Evolutionary conservation across 1,284 basidiomycete species (phyloP).

Genomic region (Trametes polyzona): DNA sequence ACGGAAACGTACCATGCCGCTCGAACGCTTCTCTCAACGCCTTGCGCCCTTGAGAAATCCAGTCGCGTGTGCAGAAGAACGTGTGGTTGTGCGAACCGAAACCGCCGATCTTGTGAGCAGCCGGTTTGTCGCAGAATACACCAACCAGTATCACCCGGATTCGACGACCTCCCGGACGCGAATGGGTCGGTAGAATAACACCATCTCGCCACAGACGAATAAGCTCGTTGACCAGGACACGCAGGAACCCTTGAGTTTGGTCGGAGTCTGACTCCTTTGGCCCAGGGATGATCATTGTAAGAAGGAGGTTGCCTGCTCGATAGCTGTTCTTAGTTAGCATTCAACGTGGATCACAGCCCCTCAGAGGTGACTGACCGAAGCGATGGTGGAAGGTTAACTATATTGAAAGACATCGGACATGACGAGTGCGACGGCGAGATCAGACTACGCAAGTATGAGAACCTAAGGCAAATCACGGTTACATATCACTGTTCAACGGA

Average conservation of each 20-base stretch:
- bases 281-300: conserved; percentile 39
- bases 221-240: conserved; percentile 38
- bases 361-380: conserved; percentile 25
- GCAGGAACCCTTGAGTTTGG: conserved; percentile 36
- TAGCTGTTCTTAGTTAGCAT: conserved; percentile 29
- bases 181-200: conserved; percentile 24
- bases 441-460: conserved; percentile 38
- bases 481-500: not conserved
- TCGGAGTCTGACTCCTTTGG: conserved; percentile 40
- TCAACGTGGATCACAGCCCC: not conserved
- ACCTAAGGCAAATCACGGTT: conserved; percentile 27
- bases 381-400: conserved; percentile 35
- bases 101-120: conserved; percentile 41
- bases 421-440: conserved; percentile 41
- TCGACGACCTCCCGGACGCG: conserved; percentile 30
- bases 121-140: conserved; percentile 42
- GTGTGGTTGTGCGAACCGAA: conserved; percentile 38
- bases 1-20: too few relatives aligned
- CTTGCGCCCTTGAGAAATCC: conserved; percentile 33
- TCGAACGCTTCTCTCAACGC: conserved; percentile 17
- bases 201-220: conserved; percentile 35
- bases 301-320: conserved; percentile 36
- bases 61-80: conserved; percentile 39
- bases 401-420: conserved; percentile 35
- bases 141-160: conserved; percentile 37